Evolutionary conservation across 2,329 filamentous ascomycete species (phyloP).

Genomic region (Fusarium pseudocircinatum): DNA sequence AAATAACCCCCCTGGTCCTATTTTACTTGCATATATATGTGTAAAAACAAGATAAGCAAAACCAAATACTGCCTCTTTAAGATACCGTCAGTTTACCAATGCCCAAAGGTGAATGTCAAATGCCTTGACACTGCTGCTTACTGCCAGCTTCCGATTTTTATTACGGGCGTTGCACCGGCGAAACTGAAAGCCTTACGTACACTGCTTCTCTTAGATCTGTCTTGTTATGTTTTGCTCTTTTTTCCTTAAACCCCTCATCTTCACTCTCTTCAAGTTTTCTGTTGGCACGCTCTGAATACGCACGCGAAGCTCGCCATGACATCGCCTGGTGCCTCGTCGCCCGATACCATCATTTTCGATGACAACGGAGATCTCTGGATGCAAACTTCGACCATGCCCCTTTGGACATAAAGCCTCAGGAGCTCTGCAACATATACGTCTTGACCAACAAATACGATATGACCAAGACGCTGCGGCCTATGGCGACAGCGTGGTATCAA

Average conservation of each 20-base stretch:
- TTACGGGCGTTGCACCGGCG: no score
- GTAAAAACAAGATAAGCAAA: no score
- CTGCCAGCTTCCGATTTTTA: not conserved
- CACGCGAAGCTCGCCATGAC: not conserved
- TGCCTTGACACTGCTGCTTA: not conserved
- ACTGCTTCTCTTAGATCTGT: not conserved
- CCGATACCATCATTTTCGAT: not conserved
- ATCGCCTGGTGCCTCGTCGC: not conserved
- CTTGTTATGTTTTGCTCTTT: not conserved
- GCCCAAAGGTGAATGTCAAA: not conserved
- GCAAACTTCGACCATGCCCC: not conserved
- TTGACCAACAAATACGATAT: constrained; percentile 3
- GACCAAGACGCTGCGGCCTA: not conserved
- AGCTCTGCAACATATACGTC: not conserved
- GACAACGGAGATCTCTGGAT: not conserved
- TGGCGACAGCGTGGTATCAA: not conserved
- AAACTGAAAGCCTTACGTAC: not conserved
- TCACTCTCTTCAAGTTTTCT: not conserved
- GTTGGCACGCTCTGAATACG: not conserved
- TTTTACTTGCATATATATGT: not conserved
- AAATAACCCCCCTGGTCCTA: not conserved
- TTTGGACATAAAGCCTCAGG: not conserved
- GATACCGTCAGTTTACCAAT: not conserved
- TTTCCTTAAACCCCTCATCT: not conserved
- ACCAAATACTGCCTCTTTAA: not conserved